These are phyloP conservation scores for Akanthomyces lecanii DNA, from an alignment of 2,329 filamentous ascomycete genomes.

Conservation along the genomic window DNA sequence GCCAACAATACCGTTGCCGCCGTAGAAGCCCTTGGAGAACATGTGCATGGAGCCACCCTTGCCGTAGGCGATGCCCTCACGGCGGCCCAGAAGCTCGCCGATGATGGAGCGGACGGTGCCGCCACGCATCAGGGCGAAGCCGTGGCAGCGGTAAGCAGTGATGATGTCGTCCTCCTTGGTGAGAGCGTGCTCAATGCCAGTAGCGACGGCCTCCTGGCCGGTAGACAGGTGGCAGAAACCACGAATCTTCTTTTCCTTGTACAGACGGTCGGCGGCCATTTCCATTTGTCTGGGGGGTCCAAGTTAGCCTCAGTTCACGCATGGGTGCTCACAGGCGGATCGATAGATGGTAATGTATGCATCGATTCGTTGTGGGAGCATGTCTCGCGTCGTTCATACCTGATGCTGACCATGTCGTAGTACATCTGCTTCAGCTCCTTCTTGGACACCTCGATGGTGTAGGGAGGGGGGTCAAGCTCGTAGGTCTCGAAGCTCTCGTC, in stretches of 20 bases:
- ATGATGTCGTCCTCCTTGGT: slow-evolving; percentile 90
- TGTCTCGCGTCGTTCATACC: slow-evolving; percentile 54
- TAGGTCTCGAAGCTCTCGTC: slow-evolving; percentile 99
- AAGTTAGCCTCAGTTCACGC: slow-evolving; percentile 20
- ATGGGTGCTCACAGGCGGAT: background rate
- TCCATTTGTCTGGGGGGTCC: slow-evolving; percentile 80
- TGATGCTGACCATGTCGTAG: slow-evolving; percentile 90
- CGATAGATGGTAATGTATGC: too few species aligned
- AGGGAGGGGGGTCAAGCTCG: slow-evolving; percentile 92
- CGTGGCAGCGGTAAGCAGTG: slow-evolving; percentile 98
- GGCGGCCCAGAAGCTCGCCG: slow-evolving; percentile 88
- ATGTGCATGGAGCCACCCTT: slow-evolving; percentile 99
- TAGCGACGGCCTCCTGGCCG: slow-evolving; percentile 94
- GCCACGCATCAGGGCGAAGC: slow-evolving; percentile 95
- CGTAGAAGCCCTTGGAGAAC: slow-evolving; percentile 97
- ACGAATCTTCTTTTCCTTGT: slow-evolving; percentile 99
- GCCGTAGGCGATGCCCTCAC: slow-evolving; percentile 95
- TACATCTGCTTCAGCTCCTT: slow-evolving; percentile 99
- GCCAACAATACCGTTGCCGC: slow-evolving; percentile 98
- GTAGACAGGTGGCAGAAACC: slow-evolving; percentile 99
- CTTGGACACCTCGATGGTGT: slow-evolving; percentile 92
- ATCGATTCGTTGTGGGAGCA: background rate
- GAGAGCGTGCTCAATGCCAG: slow-evolving; percentile 95
- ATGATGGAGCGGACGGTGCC: slow-evolving; percentile 88
- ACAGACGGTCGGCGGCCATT: slow-evolving; percentile 96